Evolutionary conservation across 1,284 basidiomycete species (phyloP), one percentile per base, ranked within the genome.

Genomic region (Tetrapyrgos nigripes): DNA sequence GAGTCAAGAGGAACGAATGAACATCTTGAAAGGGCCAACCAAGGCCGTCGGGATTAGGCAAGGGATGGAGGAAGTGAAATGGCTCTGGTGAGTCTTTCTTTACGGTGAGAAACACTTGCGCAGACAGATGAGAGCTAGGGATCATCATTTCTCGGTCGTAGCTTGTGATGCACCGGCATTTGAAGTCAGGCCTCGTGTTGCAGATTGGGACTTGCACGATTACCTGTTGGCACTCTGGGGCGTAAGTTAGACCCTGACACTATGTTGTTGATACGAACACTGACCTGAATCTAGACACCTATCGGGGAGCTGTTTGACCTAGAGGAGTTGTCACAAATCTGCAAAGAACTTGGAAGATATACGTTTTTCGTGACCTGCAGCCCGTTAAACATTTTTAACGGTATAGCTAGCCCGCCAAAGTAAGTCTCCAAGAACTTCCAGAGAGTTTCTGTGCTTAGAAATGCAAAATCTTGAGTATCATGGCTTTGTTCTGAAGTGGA

Each of bases 321-420:
- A n/a, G 48, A 50, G 31, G 48, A 50, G n/a, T 21, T 50, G 27
- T 28, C 48, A 8, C 48, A 29, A 21, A 31, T 27, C n/a, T 50
- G 48, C 27, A 50, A 28, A 31, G 48, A 50, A 14, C 27, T 50
- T 28, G 48, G 27, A 50, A 28, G 48, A 50, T 50, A 50, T 28
- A 50, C 48, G 24, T 50, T 50, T 29, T 50, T 50, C 27, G 27
- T 50, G 24, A 50, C 48, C 4, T 50, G 26, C 6, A 50, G 48
- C 31, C 48, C 48, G 24, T 50, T 50, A 17, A 50, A 50, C 48
- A 31, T 50, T 28, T 28, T 50, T 24, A 50, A 50, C 31, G 48
- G 48, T n/a, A 50, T 50, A 19, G 48, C 48, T 31, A 50, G 48
- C 19, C 48, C 48, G n/a, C 48, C 48, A 29, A 50, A 50, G 48